Evolutionary conservation across 345 rosid species (phyloP).

Genomic region (Eucalyptus polyanthemos): DNA sequence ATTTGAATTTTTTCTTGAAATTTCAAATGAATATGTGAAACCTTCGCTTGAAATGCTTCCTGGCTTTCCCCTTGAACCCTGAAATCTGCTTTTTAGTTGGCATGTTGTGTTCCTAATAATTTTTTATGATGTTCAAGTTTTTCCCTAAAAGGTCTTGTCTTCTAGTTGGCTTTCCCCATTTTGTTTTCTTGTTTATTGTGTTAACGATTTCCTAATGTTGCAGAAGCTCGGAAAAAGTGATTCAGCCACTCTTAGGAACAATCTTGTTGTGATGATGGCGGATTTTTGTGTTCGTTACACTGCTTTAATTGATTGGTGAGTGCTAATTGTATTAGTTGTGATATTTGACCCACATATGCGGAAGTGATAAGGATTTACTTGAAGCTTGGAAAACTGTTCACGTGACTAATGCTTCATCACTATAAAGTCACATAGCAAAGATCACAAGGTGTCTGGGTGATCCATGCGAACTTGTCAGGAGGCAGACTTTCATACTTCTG

Average conservation of each 20-base stretch:
- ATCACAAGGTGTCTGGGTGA: slow-evolving; percentile 79
- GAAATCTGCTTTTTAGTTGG: not conserved
- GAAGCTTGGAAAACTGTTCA: not conserved
- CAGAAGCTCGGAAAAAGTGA: slow-evolving; percentile 94
- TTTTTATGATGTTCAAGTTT: not conserved
- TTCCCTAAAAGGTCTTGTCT: not conserved
- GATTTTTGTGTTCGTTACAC: slow-evolving; percentile 92
- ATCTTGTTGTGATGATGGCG: slow-evolving; percentile 76
- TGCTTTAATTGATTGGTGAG: slow-evolving; percentile 89
- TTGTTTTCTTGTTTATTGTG: not conserved
- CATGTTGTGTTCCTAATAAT: not conserved
- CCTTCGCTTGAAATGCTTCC: not conserved
- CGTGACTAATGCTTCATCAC: not conserved
- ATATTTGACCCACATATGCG: not conserved
- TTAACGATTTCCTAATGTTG: not conserved
- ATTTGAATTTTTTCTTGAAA: not conserved
- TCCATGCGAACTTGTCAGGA: slow-evolving; percentile 83
- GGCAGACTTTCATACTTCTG: slow-evolving; percentile 86
- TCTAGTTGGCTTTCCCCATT: not conserved
- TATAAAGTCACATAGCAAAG: slow-evolving; percentile 53
- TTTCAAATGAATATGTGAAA: not conserved
- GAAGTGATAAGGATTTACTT: not conserved
- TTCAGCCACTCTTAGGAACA: slow-evolving; percentile 78
- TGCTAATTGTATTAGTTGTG: not conserved
- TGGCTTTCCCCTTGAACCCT: not conserved